phyloP scores from a whole-genome alignment of 1,139 yeast genomes.

The Yamadazyma sp. region DNA sequence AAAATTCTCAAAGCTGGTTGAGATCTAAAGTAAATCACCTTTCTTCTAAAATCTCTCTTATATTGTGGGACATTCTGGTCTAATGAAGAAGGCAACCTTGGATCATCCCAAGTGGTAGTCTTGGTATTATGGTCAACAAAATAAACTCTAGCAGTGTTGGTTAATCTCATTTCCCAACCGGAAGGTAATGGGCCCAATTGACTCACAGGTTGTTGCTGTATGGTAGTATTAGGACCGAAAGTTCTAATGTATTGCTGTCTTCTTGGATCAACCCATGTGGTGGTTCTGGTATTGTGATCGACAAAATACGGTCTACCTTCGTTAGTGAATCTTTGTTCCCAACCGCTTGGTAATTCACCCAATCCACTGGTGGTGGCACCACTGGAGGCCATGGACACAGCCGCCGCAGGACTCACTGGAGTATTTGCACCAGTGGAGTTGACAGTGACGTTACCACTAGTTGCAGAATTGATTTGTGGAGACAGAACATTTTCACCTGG shows the following conservation, averaged over 20 bases:
- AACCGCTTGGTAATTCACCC: slow-evolving; percentile 96
- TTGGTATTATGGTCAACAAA: slow-evolving; percentile 98
- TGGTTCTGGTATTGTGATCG: slow-evolving; percentile 96
- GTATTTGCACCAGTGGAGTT: slow-evolving; percentile 46
- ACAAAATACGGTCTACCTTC: slow-evolving; percentile 98
- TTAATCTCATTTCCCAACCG: slow-evolving; percentile 99
- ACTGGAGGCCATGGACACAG: slow-evolving; percentile 78
- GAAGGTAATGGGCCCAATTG: slow-evolving; percentile 97
- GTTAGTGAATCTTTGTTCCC: slow-evolving; percentile 98
- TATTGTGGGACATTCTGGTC: slow-evolving; percentile 99
- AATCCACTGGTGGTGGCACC: slow-evolving; percentile 95
- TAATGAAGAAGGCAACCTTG: slow-evolving; percentile 92
- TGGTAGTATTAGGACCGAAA: slow-evolving; percentile 84
- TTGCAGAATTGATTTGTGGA: slow-evolving; percentile 23
- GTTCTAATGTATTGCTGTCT: slow-evolving; percentile 97
- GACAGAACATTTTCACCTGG: slow-evolving; percentile 67
- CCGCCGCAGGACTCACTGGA: slow-evolving; percentile 65
- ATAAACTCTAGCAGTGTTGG: slow-evolving; percentile 96
- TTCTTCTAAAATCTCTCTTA: slow-evolving; percentile 97
- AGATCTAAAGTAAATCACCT: slow-evolving; percentile 93
- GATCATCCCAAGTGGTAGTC: slow-evolving; percentile 99
- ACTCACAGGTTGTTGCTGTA: slow-evolving; percentile 97
- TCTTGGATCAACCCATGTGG: slow-evolving; percentile 99
- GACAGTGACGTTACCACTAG: slow-evolving; percentile 47
- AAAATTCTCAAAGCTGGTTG: slow-evolving; percentile 96